Base-by-base conservation (phyloP, 2,329 filamentous ascomycete species). In the Furcasterigmium sp. region DNA sequence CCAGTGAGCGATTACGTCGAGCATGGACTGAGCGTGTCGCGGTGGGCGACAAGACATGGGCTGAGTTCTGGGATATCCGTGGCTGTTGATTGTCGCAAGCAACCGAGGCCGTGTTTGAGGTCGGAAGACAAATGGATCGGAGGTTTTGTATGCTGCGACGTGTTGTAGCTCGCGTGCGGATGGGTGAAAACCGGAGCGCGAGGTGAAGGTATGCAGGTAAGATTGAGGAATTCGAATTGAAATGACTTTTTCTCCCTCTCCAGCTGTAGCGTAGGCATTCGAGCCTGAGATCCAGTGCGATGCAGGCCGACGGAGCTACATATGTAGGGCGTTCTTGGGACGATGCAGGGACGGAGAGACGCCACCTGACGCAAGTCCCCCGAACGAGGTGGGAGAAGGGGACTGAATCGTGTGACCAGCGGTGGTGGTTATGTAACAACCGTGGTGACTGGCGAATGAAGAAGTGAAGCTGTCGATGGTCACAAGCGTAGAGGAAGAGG, bases 21-120 rank as follows among this genome's bases (percentile, higher is more conserved):
- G 37, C 46, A 47, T 41, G 46, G 46, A 50, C 46, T 50, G 48
- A 45, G 46, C 43, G 38, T 50, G 46, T 50, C 43, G 43, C 43
- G 36, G 36, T 38, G n/a, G 14, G 23, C 23, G 23, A 11, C 23
- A 11, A 47, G 46, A 41, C 38, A 42, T 23, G 6, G 37, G 17
- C 19, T n/a, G 14, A 35, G 5, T 37, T 41, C 3, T 17, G 25
- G 19, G 18, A n/a, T 43, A 18, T 26, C 23, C 7, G 23, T 11
- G 11, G 23, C 7, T 26, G 7, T 26, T 26, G 23, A 11, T 11
- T 26, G 23, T 26, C 23, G 23, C 23, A 26, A 25, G 37, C 36
- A 19, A 35, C 34, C 18, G 32, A 18, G 21, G 40, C 39, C 46
- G 46, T 23, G 20, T 46, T 20, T 14, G 18, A 26, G 23, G 23